Evolutionary conservation across 179 eudicot species (phyloP), one percentile per base, ranked within the genome.

Genomic region (Spergularia azorica): DNA sequence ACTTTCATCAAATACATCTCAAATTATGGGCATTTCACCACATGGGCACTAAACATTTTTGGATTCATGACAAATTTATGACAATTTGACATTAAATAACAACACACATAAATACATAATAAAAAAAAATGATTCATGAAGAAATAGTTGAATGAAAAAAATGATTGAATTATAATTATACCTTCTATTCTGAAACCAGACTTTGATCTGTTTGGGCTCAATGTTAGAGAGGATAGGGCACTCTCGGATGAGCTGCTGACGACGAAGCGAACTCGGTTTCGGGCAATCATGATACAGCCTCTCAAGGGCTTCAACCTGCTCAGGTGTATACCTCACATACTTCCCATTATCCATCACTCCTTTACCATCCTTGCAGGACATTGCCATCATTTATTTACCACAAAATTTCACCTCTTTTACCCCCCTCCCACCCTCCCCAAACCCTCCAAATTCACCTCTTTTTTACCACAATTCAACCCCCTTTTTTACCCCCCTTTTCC

Each of bases 121-220:
- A 0, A n/a, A n/a, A n/a, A n/a, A n/a, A n/a, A n/a, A n/a, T n/a
- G n/a, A n/a, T n/a, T n/a, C n/a, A n/a, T n/a, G n/a, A n/a, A n/a
- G n/a, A 26, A 26, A 26, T 26, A 26, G 32, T 26, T n/a, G n/a
- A n/a, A n/a, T n/a, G n/a, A n/a, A n/a, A 26, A 0, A 26, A 26
- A 26, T 26, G 32, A 26, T 26, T 26, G 32, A 26, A 26, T 26
- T 26, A 26, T 26, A 26, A 26, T 13, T 13, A 41, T 87, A 93
- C 98, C 98, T 90, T 83, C 98, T 82, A 74, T 94, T 94, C 76
- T 94, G 98, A 75, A 94, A 94, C 98, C 98, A 94, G 75, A 94
- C 98, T 89, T 94, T 94, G 89, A 94, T 92, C 85, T 94, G 98
- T 81, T 92, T 94, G 26, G 98, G 97, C 87, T 94, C 98, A 18